A percentile compares a stretch with the other conserved stretches of the same genome.
phyloP scores from a whole-genome alignment of 148 eudicot species.

The Silene conica region DNA sequence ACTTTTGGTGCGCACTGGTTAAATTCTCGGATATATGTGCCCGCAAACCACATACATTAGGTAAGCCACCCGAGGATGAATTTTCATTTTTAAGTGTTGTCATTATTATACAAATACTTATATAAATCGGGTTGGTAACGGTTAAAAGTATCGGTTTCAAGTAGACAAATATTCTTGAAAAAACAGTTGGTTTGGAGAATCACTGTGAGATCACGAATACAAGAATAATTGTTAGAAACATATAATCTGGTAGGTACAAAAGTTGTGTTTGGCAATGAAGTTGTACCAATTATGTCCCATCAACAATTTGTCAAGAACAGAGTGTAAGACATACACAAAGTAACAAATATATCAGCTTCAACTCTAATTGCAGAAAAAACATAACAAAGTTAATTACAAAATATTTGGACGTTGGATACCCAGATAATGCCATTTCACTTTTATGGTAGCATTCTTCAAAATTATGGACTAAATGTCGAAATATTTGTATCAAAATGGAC shows the following conservation, averaged over 20 bases:
- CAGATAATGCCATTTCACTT: neutral
- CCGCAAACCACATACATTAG: no score
- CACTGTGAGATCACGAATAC: neutral
- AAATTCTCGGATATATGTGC: no score
- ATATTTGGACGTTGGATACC: slow-evolving; percentile 16
- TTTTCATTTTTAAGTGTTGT: no score
- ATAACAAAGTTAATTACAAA: slow-evolving; percentile 16
- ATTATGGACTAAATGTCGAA: slow-evolving; percentile 7
- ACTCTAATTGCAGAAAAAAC: neutral
- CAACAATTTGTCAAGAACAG: slow-evolving; percentile 10
- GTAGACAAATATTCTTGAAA: slow-evolving; percentile 20
- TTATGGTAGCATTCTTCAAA: neutral
- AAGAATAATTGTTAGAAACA: no score
- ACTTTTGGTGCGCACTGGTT: no score
- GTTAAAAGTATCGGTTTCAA: neutral
- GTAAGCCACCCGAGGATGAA: no score
- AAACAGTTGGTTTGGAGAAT: neutral
- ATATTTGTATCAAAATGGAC: slow-evolving; percentile 12
- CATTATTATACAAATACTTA: no score
- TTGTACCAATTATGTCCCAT: neutral
- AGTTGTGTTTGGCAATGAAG: slow-evolving; percentile 7
- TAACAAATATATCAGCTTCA: slow-evolving; percentile 12
- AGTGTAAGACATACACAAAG: neutral
- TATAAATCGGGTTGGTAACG: neutral
- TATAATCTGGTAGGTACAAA: neutral